Evolutionary conservation across 164 flowering plant genomes (phyloP).

Genomic region (Macadamia integrifolia): DNA sequence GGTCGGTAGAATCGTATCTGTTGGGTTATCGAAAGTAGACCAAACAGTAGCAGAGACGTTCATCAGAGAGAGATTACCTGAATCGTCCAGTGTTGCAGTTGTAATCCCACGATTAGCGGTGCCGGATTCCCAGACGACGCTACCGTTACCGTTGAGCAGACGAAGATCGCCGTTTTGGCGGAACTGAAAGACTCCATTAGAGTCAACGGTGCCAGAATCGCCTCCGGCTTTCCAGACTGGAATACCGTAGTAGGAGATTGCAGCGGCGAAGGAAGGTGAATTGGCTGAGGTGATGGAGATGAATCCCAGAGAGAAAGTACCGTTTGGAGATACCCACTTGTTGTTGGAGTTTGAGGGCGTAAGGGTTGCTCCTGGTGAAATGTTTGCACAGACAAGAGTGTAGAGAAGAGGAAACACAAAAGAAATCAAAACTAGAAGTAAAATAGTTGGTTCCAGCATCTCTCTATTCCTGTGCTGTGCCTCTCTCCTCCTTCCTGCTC

Average conservation of each 20-base stretch:
- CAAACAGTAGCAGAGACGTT: slow-evolving; percentile 18
- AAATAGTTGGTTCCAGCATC: neutral
- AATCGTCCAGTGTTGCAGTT: slow-evolving; percentile 22
- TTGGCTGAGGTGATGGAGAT: slow-evolving; percentile 12
- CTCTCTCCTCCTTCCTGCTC: neutral
- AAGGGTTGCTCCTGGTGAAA: slow-evolving; percentile 17
- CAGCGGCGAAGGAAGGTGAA: slow-evolving; percentile 14
- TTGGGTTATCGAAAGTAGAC: slow-evolving; percentile 35
- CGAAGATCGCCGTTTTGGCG: slow-evolving; percentile 29
- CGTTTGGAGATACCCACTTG: slow-evolving; percentile 31
- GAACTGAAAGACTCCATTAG: slow-evolving; percentile 18
- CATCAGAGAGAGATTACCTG: slow-evolving; percentile 20
- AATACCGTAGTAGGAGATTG: slow-evolving; percentile 16
- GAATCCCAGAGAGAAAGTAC: slow-evolving; percentile 30
- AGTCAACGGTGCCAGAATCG: slow-evolving; percentile 14
- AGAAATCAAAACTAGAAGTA: neutral
- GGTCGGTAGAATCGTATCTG: slow-evolving; percentile 29
- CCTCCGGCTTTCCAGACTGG: slow-evolving; percentile 31
- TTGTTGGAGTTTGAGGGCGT: slow-evolving; percentile 8
- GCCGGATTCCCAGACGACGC: slow-evolving; percentile 25
- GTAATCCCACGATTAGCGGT: slow-evolving; percentile 25
- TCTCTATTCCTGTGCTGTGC: neutral
- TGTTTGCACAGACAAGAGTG: slow-evolving; percentile 1
- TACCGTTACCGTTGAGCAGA: slow-evolving; percentile 25
- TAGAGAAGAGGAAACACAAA: neutral